Evolutionary conservation across 495 filamentous ascomycete genomes (phyloP).

Genomic region (Penicillium canariense): DNA sequence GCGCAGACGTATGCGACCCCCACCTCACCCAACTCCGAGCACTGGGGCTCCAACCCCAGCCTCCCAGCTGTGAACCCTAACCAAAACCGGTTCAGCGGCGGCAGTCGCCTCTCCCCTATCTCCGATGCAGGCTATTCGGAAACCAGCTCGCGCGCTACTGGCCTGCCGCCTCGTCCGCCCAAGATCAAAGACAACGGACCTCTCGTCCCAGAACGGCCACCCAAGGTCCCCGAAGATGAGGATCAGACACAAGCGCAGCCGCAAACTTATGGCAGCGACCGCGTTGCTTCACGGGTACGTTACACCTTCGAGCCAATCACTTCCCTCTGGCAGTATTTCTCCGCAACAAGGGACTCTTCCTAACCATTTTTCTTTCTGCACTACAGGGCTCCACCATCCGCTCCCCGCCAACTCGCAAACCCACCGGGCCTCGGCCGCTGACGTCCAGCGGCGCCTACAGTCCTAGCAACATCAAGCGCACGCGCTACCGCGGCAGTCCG

Average conservation of each 20-base stretch:
- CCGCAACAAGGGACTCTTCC: background rate
- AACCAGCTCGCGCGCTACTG: slow-evolving; percentile 31
- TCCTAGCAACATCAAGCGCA: slow-evolving; percentile 45
- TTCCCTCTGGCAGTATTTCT: background rate
- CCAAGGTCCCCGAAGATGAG: slow-evolving; percentile 41
- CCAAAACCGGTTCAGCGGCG: slow-evolving; percentile 43
- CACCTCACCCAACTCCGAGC: slow-evolving; percentile 66
- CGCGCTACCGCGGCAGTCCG: slow-evolving; percentile 47
- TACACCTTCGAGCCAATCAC: background rate
- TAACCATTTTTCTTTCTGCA: background rate
- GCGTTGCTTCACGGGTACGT: slow-evolving; percentile 43
- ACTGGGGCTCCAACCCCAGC: slow-evolving; percentile 66
- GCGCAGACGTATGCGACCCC: slow-evolving; percentile 68
- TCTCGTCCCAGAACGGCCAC: slow-evolving; percentile 47
- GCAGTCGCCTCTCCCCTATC: slow-evolving; percentile 51
- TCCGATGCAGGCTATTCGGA: slow-evolving; percentile 53
- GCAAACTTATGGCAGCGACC: slow-evolving; percentile 28
- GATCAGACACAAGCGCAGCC: slow-evolving; percentile 28
- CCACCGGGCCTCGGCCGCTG: slow-evolving; percentile 54
- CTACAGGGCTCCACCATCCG: slow-evolving; percentile 41
- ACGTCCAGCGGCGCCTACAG: slow-evolving; percentile 46
- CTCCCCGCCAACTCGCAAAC: slow-evolving; percentile 51
- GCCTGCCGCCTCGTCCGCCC: slow-evolving; percentile 51
- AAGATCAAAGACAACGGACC: slow-evolving; percentile 55
- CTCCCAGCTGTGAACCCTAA: slow-evolving; percentile 41